Percentiles rank a stretch among this genome's conserved stretches.
These are phyloP conservation scores for Mycena citricolor DNA, from an alignment of 1,284 basidiomycete species.

Conservation along the genomic window DNA sequence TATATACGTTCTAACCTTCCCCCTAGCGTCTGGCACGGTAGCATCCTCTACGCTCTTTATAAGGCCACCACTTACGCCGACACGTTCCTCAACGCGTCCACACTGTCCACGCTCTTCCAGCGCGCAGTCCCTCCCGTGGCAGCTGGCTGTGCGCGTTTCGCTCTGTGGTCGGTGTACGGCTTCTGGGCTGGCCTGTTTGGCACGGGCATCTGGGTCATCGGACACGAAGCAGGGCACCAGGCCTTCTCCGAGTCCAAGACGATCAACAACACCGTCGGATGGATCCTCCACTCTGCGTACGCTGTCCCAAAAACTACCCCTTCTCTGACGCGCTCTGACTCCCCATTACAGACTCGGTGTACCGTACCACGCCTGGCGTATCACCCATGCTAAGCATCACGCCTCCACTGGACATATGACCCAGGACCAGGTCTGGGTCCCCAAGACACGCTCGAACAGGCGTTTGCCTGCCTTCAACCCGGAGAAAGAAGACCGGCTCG, in stretches of 20 bases:
- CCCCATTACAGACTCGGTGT: conserved; percentile 88
- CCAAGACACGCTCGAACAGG: conserved; percentile 78
- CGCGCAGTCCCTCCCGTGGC: conserved; percentile 33
- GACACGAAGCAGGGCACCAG: conserved; percentile 36
- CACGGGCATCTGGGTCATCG: conserved; percentile 87
- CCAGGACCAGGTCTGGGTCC: conserved; percentile 96
- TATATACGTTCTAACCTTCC: no score
- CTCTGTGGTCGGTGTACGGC: conserved; percentile 82
- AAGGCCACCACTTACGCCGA: conserved; percentile 74
- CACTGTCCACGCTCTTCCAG: no score
- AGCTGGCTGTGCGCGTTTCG: conserved; percentile 63
- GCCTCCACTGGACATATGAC: conserved; percentile 94
- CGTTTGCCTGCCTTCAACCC: conserved; percentile 65
- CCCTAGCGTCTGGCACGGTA: conserved; percentile 78
- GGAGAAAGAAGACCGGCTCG: conserved; percentile 65
- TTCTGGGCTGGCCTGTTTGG: conserved; percentile 83
- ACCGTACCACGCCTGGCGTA: conserved; percentile 97
- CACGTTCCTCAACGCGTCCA: conserved; percentile 43
- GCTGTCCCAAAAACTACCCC: conserved; percentile 29
- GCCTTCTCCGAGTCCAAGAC: conserved; percentile 92
- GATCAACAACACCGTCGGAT: conserved; percentile 93
- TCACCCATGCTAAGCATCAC: conserved; percentile 72
- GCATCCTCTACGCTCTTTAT: conserved; percentile 70
- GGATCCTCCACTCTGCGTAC: conserved; percentile 90
- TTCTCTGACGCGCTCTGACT: conserved; percentile 23